Percentiles rank a stretch among this genome's conserved stretches.
Conservation (phyloP, 2,329 filamentous ascomycete species). For the Neonectria magnoliae region DNA sequence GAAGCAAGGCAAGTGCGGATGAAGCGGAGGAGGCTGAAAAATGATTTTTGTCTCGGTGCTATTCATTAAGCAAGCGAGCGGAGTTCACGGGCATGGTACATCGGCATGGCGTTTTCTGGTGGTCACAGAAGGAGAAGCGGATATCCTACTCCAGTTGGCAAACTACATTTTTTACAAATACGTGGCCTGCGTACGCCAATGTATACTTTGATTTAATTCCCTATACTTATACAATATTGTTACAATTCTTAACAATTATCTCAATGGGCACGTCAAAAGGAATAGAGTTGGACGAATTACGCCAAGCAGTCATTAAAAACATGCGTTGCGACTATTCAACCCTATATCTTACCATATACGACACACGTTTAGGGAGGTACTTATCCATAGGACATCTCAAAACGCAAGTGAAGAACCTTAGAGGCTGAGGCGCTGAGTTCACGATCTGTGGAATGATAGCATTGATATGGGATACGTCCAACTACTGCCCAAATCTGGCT, state of each 20-base stretch:
- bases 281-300: neutral
- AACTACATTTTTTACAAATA: neutral
- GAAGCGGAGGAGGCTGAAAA: neutral
- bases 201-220: neutral
- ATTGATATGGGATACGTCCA: no score
- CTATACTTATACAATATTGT: neutral
- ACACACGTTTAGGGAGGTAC: no score
- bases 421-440: no score
- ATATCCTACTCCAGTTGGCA: neutral
- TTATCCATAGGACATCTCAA: no score
- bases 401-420: no score
- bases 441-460: no score
- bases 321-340: neutral
- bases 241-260: neutral
- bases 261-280: neutral
- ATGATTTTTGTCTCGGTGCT: neutral
- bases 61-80: neutral
- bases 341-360: no score
- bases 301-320: neutral
- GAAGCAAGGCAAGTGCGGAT: neutral
- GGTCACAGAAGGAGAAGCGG: neutral
- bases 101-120: conserved; percentile 4
- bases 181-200: neutral
- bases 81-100: neutral
- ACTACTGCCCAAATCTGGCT: no score